Base-by-base conservation (phyloP, 306 rosid genomes). In the Prosopis cineraria region DNA sequence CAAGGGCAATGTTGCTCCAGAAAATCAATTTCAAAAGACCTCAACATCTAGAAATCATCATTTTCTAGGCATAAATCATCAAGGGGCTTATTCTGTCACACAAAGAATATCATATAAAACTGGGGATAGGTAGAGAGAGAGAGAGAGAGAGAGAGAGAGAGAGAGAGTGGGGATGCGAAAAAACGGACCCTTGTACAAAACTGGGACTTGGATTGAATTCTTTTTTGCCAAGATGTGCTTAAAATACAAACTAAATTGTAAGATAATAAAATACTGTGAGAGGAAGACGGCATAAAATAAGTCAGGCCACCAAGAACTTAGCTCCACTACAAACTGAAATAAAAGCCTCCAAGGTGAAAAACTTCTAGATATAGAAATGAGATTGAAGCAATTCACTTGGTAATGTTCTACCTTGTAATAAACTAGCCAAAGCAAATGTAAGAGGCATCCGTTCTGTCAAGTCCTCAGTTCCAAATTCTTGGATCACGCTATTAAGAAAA, bases 391-490 rank as follows among this genome's bases (percentile, higher is more conserved):
- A 22, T 16, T 43, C 33, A 68, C 12, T 33, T 33, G 20, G 68
- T 8, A 56, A 33, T 40, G 58, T 10, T 64, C n/a, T 87, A 91
- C 97, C 98, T 85, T 90, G 81, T 47, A 92, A 77, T 66, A 91
- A 84, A 70, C 83, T 36, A 87, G 88, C 84, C 84, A 95, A 74
- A 62, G 96, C 79, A 84, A 77, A 62, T 0, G 93, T 76, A 77
- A 95, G 93, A n/a, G 97, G 97, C 87, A 91, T 74, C 40, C 78
- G 76, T 79, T 84, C 87, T 66, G 41, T 74, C 34, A 72, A 44
- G 69, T 81, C 89, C 83, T 85, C 84, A n/a, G 20, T 80, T 79
- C 80, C 89, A 62, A 71, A 82, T 75, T 95, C 95, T 71, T 65
- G 79, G 43, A 92, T 76, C 25, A 81, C 84, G 37, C 67, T 70